Percentiles rank a stretch among this genome's conserved stretches.
Evolutionary conservation across 768 basidiomycete species (phyloP).

Genomic region (Neoboletus subvelutipes): DNA sequence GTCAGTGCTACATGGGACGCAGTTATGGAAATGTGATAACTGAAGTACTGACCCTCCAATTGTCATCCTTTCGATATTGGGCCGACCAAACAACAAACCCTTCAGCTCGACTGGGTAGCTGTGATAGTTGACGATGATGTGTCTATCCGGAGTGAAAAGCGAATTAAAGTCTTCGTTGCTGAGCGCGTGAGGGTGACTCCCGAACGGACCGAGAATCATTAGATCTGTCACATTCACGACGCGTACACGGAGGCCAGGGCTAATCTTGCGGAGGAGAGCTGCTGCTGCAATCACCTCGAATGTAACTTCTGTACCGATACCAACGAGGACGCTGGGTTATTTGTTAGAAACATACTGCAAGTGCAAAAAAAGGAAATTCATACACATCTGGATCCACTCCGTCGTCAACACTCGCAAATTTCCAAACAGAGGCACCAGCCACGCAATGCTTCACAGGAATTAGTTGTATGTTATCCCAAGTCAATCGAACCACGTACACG

Average conservation of each 20-base stretch:
- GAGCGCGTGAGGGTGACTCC: conserved; percentile 76
- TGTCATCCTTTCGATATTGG: conserved; percentile 46
- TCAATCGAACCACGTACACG: conserved; percentile 36
- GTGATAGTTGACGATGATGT: conserved; percentile 82
- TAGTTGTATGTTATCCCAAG: background rate
- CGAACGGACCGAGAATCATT: conserved; percentile 72
- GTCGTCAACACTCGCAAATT: conserved; percentile 72
- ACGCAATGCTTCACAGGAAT: conserved; percentile 61
- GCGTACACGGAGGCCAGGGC: conserved; percentile 74
- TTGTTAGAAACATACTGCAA: conserved; percentile 1
- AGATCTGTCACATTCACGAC: conserved; percentile 90
- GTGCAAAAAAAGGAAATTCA: no score
- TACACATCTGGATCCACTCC: conserved; percentile 73
- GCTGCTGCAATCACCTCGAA: conserved; percentile 89
- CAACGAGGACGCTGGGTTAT: conserved; percentile 64
- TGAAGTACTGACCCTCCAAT: conserved; percentile 57
- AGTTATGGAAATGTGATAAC: conserved; percentile 8
- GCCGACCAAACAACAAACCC: conserved; percentile 61
- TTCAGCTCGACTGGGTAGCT: conserved; percentile 74
- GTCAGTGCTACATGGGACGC: background rate
- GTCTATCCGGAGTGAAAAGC: conserved; percentile 70
- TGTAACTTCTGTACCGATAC: conserved; percentile 85
- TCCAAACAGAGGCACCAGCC: conserved; percentile 86
- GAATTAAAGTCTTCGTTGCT: conserved; percentile 57
- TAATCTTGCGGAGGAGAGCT: conserved; percentile 66